A percentile compares a stretch with the other conserved stretches of the same genome.
phyloP scores from a whole-genome alignment of 805 yeast genomes.

The Hanseniaspora singularis region DNA sequence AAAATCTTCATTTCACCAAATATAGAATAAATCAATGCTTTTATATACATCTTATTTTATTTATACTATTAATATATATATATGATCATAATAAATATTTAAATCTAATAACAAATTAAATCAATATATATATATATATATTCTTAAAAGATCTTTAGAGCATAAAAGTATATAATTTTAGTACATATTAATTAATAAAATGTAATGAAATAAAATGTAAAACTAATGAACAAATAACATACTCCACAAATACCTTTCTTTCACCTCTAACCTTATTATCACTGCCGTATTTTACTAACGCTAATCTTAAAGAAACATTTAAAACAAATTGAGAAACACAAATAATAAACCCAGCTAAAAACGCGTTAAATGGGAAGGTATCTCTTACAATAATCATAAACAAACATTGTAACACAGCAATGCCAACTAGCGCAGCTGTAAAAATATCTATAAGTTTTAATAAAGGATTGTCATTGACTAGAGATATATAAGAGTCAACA shows the following conservation, averaged over 20 bases:
- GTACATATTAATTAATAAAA: conserved; percentile 56
- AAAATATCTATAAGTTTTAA: conserved; percentile 66
- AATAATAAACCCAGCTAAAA: conserved; percentile 79
- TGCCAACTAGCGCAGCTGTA: conserved; percentile 55
- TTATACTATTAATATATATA: too few species aligned
- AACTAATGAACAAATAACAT: conserved; percentile 70
- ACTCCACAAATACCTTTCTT: conserved; percentile 75
- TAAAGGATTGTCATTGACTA: conserved; percentile 31
- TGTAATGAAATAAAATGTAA: conserved; percentile 83
- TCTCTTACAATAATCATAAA: conserved; percentile 65
- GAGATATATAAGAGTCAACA: conserved; percentile 19
- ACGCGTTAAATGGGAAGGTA: conserved; percentile 93
- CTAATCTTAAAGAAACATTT: conserved; percentile 70
- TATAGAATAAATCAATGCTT: too few species aligned
- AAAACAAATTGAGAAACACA: conserved; percentile 95
- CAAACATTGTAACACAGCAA: conserved; percentile 68
- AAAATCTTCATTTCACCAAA: too few species aligned
- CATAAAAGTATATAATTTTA: not conserved
- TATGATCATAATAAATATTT: too few species aligned
- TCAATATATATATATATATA: too few species aligned
- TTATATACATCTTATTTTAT: too few species aligned
- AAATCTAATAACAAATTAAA: too few species aligned
- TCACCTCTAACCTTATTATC: conserved; percentile 22
- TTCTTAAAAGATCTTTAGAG: too few species aligned
- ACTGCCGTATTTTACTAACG: conserved; percentile 32